phyloP scores from a whole-genome alignment of 2,329 filamentous ascomycete species.

The Colletotrichum caudatum region DNA sequence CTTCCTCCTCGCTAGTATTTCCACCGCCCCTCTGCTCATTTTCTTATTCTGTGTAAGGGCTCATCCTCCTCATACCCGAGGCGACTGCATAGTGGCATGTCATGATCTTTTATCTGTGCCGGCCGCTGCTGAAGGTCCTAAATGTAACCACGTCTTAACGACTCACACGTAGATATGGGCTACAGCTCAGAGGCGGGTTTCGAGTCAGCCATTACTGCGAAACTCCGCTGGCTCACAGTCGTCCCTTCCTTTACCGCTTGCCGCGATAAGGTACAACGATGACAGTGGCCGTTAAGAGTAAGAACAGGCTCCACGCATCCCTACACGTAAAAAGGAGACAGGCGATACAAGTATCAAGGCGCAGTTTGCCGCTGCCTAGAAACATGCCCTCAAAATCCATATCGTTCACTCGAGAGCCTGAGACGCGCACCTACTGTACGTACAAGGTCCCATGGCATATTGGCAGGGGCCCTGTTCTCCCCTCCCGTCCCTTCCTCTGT shows the following conservation, averaged over 20 bases:
- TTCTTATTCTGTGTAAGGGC: neutral
- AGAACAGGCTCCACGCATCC: neutral
- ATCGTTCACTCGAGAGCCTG: neutral
- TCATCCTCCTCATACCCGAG: neutral
- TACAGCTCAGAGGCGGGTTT: neutral
- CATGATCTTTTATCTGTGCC: neutral
- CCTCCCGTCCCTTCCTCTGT: slow-evolving; percentile 18
- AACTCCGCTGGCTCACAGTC: neutral
- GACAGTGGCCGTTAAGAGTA: neutral
- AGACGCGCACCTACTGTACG: neutral
- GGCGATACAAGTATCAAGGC: neutral
- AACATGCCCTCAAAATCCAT: neutral
- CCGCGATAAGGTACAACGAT: slow-evolving; percentile 1
- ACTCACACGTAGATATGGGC: neutral
- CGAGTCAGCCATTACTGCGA: neutral
- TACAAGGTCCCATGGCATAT: neutral
- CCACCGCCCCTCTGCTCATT: neutral
- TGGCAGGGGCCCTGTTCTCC: neutral
- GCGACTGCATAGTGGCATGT: neutral
- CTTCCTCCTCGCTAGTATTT: neutral
- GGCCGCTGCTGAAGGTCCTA: neutral
- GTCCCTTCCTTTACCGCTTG: neutral
- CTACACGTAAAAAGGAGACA: neutral
- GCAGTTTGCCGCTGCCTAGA: neutral
- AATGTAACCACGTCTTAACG: neutral